Evolutionary conservation across 352 stramenopile genomes (phyloP).

Genomic region (Globisporangium nunn): DNA sequence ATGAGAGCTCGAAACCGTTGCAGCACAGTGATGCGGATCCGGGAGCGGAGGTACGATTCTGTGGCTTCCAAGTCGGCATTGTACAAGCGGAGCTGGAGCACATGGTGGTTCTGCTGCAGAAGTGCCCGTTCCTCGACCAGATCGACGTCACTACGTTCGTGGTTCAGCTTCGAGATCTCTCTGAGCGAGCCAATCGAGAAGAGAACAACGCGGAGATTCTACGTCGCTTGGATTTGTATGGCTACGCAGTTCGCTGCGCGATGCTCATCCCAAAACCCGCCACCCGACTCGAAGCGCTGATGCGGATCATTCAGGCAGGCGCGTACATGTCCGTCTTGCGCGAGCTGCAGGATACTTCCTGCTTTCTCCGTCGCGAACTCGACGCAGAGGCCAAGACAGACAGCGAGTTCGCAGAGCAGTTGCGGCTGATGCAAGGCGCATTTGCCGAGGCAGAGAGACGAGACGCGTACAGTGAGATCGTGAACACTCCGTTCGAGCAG

Average conservation of each 20-base stretch:
- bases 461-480: slow-evolving; percentile 15
- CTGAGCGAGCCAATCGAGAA: slow-evolving; percentile 14
- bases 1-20: background rate
- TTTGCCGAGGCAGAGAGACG: slow-evolving; percentile 31
- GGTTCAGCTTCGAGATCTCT: slow-evolving; percentile 36
- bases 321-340: slow-evolving; percentile 34
- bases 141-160: slow-evolving; percentile 47
- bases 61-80: slow-evolving; percentile 12
- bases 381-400: slow-evolving; percentile 4
- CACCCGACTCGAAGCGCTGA: slow-evolving; percentile 29
- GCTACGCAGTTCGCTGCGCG: slow-evolving; percentile 38
- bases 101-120: slow-evolving; percentile 38
- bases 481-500: slow-evolving; percentile 32
- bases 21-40: background rate
- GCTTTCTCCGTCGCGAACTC: slow-evolving; percentile 15
- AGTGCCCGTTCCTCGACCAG: slow-evolving; percentile 51
- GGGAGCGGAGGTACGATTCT: slow-evolving; percentile 15
- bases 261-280: slow-evolving; percentile 35
- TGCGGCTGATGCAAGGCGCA: slow-evolving; percentile 28
- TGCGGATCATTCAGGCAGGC: slow-evolving; percentile 33
- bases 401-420: slow-evolving; percentile 24
- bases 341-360: slow-evolving; percentile 28
- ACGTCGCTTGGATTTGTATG: slow-evolving; percentile 23
- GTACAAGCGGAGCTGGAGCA: slow-evolving; percentile 19
- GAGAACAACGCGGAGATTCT: slow-evolving; percentile 10